Conservation (phyloP, 2,329 filamentous ascomycete species). For the Myriosclerotinia scirpicola region DNA sequence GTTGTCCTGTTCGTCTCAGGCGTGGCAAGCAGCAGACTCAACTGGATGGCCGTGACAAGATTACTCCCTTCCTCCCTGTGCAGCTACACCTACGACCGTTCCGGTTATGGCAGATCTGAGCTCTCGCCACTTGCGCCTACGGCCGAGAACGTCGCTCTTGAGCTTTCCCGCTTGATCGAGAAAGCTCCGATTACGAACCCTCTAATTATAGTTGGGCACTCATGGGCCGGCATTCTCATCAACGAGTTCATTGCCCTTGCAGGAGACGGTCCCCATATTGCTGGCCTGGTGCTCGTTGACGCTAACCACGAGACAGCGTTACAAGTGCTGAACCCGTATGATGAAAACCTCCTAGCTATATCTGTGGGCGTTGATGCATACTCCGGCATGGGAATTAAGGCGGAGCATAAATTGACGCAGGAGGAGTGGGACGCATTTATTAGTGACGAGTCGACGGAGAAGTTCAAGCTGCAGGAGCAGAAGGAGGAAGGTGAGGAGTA, state of each 20-base stretch:
- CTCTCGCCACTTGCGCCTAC: constrained; percentile 26
- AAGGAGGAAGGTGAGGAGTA: constrained; percentile 28
- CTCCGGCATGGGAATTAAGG: constrained; percentile 5
- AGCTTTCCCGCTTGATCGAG: constrained; percentile 28
- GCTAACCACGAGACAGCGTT: constrained; percentile 30
- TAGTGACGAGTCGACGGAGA: constrained; percentile 27
- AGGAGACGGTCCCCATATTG: constrained; percentile 22
- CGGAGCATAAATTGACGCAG: constrained; percentile 25
- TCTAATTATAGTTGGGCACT: constrained; percentile 30
- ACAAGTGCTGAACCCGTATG: constrained; percentile 25
- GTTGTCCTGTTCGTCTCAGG: constrained; percentile 1
- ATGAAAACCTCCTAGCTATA: constrained; percentile 22
- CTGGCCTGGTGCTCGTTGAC: constrained; percentile 32
- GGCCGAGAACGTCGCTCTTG: constrained; percentile 29
- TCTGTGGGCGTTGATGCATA: constrained; percentile 18
- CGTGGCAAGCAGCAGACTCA: constrained; percentile 11
- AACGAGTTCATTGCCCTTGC: constrained; percentile 27
- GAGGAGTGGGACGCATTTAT: constrained; percentile 28
- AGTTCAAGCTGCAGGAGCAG: constrained; percentile 19
- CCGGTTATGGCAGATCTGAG: constrained; percentile 27
- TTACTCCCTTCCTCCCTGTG: constrained; percentile 22
- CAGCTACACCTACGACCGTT: constrained; percentile 31
- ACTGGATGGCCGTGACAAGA: constrained; percentile 27
- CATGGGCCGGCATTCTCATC: constrained; percentile 27
- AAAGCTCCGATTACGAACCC: constrained; percentile 25